Conservation (phyloP, 2,329 filamentous ascomycete species). For the Ceratocystis cubensis region DNA sequence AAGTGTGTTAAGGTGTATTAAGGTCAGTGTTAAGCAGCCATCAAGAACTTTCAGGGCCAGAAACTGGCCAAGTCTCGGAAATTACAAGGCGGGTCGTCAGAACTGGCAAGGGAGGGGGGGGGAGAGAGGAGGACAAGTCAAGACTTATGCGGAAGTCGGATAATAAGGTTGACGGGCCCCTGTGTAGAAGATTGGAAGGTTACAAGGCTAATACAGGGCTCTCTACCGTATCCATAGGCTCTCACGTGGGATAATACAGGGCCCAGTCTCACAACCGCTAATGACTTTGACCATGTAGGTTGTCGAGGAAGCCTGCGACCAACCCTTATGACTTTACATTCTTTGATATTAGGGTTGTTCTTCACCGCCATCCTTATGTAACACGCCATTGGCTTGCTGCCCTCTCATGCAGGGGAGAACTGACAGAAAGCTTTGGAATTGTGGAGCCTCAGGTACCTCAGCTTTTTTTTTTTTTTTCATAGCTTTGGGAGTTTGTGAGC, state of each 20-base stretch:
- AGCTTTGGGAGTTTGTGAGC: not conserved
- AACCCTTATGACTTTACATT: not conserved
- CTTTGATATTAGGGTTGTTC: not conserved
- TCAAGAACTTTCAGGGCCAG: not conserved
- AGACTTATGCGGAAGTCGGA: not conserved
- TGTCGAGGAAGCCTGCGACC: not conserved
- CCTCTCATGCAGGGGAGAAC: slow-evolving; percentile 5
- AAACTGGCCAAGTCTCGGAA: not conserved
- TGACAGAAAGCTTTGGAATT: not conserved
- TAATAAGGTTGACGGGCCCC: not conserved
- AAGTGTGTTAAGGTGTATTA: not conserved
- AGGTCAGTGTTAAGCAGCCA: not conserved
- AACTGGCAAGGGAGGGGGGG: not conserved
- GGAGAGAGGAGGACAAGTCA: not conserved
- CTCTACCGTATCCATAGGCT: not conserved
- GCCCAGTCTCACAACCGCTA: not conserved
- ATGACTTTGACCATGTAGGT: not conserved
- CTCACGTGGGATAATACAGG: not conserved
- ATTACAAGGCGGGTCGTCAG: not conserved
- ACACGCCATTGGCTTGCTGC: slow-evolving; percentile 4
- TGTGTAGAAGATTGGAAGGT: not conserved
- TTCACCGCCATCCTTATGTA: slow-evolving; percentile 1
- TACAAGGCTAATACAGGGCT: not conserved
- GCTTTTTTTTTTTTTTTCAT: not conserved
- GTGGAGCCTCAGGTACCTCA: not conserved